Base-by-base conservation (phyloP, 768 basidiomycete species). In the Tulasnella sp. region DNA sequence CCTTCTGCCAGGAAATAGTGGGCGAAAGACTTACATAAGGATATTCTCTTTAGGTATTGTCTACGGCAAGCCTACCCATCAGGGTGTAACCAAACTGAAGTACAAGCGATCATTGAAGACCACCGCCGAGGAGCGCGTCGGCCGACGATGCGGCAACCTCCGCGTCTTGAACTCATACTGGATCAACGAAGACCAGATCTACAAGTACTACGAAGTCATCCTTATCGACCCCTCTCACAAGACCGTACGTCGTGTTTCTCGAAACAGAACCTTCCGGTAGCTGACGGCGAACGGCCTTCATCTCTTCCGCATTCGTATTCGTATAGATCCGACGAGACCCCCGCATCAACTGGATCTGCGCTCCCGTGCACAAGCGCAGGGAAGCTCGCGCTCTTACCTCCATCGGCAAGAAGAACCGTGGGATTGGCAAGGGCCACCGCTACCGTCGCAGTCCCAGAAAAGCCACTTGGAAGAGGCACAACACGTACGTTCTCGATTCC, bases 1-100 rank as follows among this genome's bases (percentile, higher is more conserved):
- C 22, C 47, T n/a, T 41, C 29, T 65, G 44, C 19, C 8, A 35
- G n/a, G n/a, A n/a, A n/a, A n/a, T n/a, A 19, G 5, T 26, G 16
- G 40, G 1, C 40, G 16, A 47, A 12, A 40, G 35, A 16, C 8
- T 40, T 62, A 34, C 16, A 1, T n/a, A 5, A 22, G n/a, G 29
- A 9, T 37, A 9, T 37, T 42, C 65, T 17, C 8, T 8, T 74
- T 74, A 93, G 92, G 94, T 86, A 96, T 96, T 68, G 98, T 96
- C 79, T 98, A 88, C 82, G 97, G 97, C 82, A 99, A 99, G 83
- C 97, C 97, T 82, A 95, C 97, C 75, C 92, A 91, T 81, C 97
- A 98, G 86, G 97, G 95, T 89, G 92, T 98, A 78, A 98, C 96
- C 86, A 95, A 99, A 81, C 87, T 99, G 84, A 99, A 99, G 83